Conservation (phyloP, 2,329 filamentous ascomycete genomes). For the Aulographum hederae region DNA sequence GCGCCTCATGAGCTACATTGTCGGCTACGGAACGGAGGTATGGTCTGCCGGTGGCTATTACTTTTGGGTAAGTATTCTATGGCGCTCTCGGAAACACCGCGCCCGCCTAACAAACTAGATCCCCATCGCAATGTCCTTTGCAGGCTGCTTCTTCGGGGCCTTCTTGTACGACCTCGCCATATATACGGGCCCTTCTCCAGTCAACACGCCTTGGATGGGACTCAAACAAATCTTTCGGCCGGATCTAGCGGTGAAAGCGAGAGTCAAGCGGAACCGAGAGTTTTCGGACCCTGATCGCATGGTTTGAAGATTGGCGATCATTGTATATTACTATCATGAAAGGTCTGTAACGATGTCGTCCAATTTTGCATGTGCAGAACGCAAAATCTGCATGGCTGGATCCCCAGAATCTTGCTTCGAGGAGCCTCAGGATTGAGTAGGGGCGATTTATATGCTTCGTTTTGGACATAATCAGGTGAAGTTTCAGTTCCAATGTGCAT, state of each 20-base stretch:
- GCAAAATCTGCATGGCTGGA: too few relatives aligned
- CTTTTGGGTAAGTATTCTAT: slow-evolving; percentile 34
- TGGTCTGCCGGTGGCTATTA: slow-evolving; percentile 47
- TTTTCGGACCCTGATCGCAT: too few relatives aligned
- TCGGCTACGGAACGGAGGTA: slow-evolving; percentile 47
- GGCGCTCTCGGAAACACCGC: background rate
- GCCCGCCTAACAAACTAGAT: slow-evolving; percentile 17
- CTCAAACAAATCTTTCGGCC: slow-evolving; percentile 17
- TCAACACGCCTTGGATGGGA: slow-evolving; percentile 44
- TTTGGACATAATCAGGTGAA: too few relatives aligned
- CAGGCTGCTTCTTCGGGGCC: slow-evolving; percentile 42
- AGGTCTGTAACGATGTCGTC: too few relatives aligned
- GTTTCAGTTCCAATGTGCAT: too few relatives aligned
- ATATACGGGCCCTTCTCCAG: slow-evolving; percentile 40
- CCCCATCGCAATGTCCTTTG: slow-evolving; percentile 48
- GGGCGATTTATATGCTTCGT: too few relatives aligned
- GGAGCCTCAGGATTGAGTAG: too few relatives aligned
- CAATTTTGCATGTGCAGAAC: too few relatives aligned
- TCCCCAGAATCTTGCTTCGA: too few relatives aligned
- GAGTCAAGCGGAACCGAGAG: background rate
- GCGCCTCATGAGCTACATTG: slow-evolving; percentile 44
- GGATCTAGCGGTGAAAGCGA: slow-evolving; percentile 3
- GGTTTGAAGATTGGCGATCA: too few relatives aligned
- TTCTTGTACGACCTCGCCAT: slow-evolving; percentile 50
- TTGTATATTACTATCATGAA: too few relatives aligned